These are phyloP conservation scores for Tetrapisispora nanseiensis DNA, from an alignment of 805 yeast genomes.

Conservation along the genomic window DNA sequence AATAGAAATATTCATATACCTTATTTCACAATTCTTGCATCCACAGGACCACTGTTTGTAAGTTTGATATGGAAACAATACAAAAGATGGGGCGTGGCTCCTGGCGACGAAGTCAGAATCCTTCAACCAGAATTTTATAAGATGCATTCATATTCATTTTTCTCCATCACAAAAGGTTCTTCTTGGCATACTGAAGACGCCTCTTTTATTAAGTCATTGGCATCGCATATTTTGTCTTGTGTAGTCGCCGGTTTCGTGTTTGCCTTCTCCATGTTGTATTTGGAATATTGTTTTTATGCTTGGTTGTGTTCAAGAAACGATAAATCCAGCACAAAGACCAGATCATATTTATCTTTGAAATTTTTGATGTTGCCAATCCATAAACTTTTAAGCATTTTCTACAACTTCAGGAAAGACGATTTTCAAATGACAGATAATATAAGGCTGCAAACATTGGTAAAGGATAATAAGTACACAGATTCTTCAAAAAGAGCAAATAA, in stretches of 20 bases:
- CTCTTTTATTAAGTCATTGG: conserved; percentile 59
- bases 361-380: not conserved
- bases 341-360: conserved; percentile 1
- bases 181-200: conserved; percentile 94
- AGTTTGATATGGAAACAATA: conserved; percentile 83
- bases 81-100: conserved; percentile 63
- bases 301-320: conserved; percentile 26
- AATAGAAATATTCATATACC: conserved; percentile 77
- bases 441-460: not conserved
- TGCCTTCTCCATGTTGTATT: conserved; percentile 38
- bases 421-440: not conserved
- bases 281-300: conserved; percentile 39
- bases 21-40: conserved; percentile 83
- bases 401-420: not conserved
- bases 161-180: conserved; percentile 70
- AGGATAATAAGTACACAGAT: not conserved
- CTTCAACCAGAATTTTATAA: conserved; percentile 69
- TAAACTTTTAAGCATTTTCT: not conserved
- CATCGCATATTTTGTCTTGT: conserved; percentile 62
- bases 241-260: conserved; percentile 60
- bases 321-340: not conserved
- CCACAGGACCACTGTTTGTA: conserved; percentile 85
- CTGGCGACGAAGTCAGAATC: conserved; percentile 54
- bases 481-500: not conserved
- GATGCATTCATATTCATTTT: conserved; percentile 50